These are phyloP conservation scores for Patellifolia procumbens DNA, from an alignment of 179 eudicot species.

Conservation along the genomic window DNA sequence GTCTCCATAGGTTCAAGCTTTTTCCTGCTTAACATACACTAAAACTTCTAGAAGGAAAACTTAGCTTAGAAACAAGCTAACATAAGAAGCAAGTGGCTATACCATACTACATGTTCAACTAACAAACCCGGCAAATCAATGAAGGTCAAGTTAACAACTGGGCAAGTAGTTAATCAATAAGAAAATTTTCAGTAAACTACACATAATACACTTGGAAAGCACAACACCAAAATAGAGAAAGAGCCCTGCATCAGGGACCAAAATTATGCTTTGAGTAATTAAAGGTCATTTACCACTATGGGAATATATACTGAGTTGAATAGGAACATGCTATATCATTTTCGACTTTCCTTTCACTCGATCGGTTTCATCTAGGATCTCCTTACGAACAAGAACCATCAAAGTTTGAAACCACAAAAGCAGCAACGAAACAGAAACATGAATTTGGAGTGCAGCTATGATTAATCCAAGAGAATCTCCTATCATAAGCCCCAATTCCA, in stretches of 20 bases:
- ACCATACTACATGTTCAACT: not conserved
- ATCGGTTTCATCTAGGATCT: conserved; percentile 84
- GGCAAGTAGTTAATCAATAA: conserved; percentile 26
- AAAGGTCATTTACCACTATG: conserved; percentile 50
- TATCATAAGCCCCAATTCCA: conserved; percentile 61
- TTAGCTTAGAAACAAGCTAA: conserved; percentile 4
- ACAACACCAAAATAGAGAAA: conserved; percentile 2
- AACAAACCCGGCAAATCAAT: conserved; percentile 84
- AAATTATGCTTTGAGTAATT: not conserved
- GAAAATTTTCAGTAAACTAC: not conserved
- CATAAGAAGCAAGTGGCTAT: not conserved
- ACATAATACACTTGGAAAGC: conserved; percentile 11
- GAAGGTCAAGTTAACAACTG: conserved; percentile 93
- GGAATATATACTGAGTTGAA: conserved; percentile 82
- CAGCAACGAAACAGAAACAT: conserved; percentile 44
- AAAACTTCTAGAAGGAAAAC: no score
- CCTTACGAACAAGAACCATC: conserved; percentile 71
- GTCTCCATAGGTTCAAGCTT: no score
- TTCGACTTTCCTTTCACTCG: conserved; percentile 74
- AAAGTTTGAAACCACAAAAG: not conserved
- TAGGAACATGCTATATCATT: conserved; percentile 83
- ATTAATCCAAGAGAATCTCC: conserved; percentile 68
- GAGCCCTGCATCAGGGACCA: not conserved
- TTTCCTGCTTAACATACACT: no score
- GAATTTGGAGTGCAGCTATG: conserved; percentile 75